A percentile compares a stretch with the other conserved stretches of the same genome.
Conservation (phyloP, 768 basidiomycete genomes). For the Suillus spraguei region DNA sequence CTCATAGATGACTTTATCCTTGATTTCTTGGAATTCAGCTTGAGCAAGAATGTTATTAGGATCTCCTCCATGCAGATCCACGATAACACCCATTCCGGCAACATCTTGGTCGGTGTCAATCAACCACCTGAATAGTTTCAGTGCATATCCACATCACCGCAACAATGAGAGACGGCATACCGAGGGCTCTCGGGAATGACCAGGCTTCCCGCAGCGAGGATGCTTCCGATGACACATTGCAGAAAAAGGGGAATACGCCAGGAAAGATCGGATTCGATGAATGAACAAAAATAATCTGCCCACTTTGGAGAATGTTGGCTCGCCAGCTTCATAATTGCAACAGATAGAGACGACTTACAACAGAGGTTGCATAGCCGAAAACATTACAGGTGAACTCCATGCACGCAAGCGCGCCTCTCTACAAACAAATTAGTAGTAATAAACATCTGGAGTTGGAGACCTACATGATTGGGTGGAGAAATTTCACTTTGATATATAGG, state of each 20-base stretch:
- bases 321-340: background rate
- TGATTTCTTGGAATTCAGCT: conserved; percentile 90
- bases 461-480: conserved; percentile 86
- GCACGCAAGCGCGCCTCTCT: conserved; percentile 91
- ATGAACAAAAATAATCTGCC: conserved; percentile 94
- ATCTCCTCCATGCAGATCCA: conserved; percentile 86
- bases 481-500: conserved; percentile 97
- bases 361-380: conserved; percentile 86
- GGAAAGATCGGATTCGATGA: conserved; percentile 79
- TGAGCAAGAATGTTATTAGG: conserved; percentile 64
- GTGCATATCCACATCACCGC: background rate
- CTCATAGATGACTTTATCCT: conserved; percentile 73
- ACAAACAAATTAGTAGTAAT: conserved; percentile 12
- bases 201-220: conserved; percentile 79
- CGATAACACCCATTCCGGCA: conserved; percentile 84
- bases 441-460: conserved; percentile 22
- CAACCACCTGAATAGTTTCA: conserved; percentile 63
- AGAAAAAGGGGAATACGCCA: conserved; percentile 91
- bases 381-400: conserved; percentile 97
- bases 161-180: conserved; percentile 35
- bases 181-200: conserved; percentile 91
- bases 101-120: conserved; percentile 85
- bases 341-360: conserved; percentile 53
- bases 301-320: conserved; percentile 50
- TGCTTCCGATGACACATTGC: conserved; percentile 83